Evolutionary conservation across 2,329 filamentous ascomycete species (phyloP), one percentile per base, ranked within the genome.

Genomic region (Fusarium sp.): DNA sequence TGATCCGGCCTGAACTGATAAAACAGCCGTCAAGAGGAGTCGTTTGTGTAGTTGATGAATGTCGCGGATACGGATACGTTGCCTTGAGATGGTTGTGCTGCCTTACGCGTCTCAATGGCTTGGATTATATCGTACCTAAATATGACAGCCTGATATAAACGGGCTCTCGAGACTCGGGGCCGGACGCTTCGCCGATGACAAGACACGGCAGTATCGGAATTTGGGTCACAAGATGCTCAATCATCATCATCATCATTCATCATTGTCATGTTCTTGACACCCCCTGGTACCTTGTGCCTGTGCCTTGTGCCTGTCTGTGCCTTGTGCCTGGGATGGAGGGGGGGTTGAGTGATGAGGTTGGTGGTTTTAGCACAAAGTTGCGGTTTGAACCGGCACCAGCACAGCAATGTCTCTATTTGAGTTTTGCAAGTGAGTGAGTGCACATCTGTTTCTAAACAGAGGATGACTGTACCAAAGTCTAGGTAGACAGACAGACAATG

Each of bases 31-130:
- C 39, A 22, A 32, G 47, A 15, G 26, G n/a, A 50, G 30, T 22
- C 36, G 20, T 42, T 36, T 36, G 22, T 41, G 32, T 26, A 64
- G 36, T 38, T 28, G 56, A 50, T n/a, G 15, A 28, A 22, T 35
- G n/a, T 36, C 28, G 35, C 67, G 63, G 71, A 69, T 74, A 72
- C 71, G 62, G 61, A 74, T 74, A 74, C 63, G 71, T 69, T 65
- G 24, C 50, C 35, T 28, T 54, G 20, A 44, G 67, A 55, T 65
- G 55, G 67, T 51, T 65, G 55, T 42, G 38, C 32, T 55, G 28
- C 66, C 59, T 70, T 45, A 53, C 59, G 72, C 53, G 68, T 66
- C 47, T 44, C 53, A n/a, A 61, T 55, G 47, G 54, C 70, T 74
- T 51, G 44, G 42, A 65, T 22, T 28, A 48, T n/a, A 24, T 38